Conservation (phyloP, 805 yeast species). For the Pichia californica region DNA sequence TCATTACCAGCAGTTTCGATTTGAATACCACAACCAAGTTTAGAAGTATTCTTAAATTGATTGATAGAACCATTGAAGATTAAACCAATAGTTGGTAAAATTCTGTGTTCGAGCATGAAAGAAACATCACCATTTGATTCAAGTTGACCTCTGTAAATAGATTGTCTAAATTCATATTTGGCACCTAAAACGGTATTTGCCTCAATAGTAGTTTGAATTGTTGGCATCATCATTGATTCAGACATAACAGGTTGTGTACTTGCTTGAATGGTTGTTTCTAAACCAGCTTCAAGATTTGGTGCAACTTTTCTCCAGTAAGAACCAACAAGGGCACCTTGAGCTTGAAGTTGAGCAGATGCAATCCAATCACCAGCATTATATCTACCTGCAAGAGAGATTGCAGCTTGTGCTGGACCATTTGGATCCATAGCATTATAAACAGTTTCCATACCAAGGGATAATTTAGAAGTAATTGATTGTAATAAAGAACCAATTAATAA, state of each 20-base stretch:
- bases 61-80: constrained; percentile 87
- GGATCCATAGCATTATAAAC: constrained; percentile 74
- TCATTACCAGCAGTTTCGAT: constrained; percentile 94
- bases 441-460: constrained; percentile 88
- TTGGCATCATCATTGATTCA: constrained; percentile 62
- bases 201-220: constrained; percentile 77
- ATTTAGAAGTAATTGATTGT: constrained; percentile 78
- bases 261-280: constrained; percentile 79
- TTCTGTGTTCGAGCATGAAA: constrained; percentile 86
- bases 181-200: constrained; percentile 94
- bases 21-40: constrained; percentile 90
- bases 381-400: constrained; percentile 84
- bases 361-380: constrained; percentile 87
- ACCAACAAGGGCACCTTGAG: constrained; percentile 82
- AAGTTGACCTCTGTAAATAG: constrained; percentile 90
- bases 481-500: constrained; percentile 86
- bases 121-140: constrained; percentile 89
- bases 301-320: constrained; percentile 93
- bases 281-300: constrained; percentile 90
- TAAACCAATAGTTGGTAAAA: constrained; percentile 84
- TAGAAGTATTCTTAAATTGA: constrained; percentile 71
- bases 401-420: constrained; percentile 77
- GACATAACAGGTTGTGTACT: constrained; percentile 71
- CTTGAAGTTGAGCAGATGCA: constrained; percentile 88
- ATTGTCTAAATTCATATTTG: constrained; percentile 95